A percentile compares a stretch with the other conserved stretches of the same genome.
Evolutionary conservation across 2,329 filamentous ascomycete species (phyloP).

Genomic region (Drechslera avenae): DNA sequence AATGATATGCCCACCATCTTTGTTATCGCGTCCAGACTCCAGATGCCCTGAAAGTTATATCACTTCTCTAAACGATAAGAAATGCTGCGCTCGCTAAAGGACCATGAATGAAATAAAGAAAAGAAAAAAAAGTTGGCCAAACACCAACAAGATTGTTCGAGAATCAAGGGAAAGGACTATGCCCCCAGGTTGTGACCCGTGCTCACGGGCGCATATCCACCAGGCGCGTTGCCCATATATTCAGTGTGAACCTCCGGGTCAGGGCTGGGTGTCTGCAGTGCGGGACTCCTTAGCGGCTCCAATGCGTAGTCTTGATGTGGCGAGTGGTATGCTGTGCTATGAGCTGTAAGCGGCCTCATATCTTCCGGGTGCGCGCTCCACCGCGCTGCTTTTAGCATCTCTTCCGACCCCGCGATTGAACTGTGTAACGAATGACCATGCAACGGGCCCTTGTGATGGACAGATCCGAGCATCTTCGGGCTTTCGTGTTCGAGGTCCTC

Average conservation of each 20-base stretch:
- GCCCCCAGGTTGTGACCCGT: slow-evolving; percentile 22
- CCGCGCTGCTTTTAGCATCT: slow-evolving; percentile 7
- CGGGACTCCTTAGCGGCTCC: slow-evolving; percentile 22
- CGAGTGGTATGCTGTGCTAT: slow-evolving; percentile 23
- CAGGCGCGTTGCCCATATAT: slow-evolving; percentile 5
- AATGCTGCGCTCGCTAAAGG: slow-evolving; percentile 5
- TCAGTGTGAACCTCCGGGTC: slow-evolving; percentile 8
- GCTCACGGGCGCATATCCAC: slow-evolving; percentile 20
- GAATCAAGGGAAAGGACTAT: slow-evolving; percentile 1
- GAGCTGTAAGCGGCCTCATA: slow-evolving; percentile 8
- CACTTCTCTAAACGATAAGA: not conserved
- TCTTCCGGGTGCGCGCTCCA: slow-evolving; percentile 13
- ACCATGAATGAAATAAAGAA: not conserved
- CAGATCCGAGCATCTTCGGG: slow-evolving; percentile 17
- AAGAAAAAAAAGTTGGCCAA: not conserved
- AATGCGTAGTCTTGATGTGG: slow-evolving; percentile 22
- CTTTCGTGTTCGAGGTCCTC: too few relatives aligned
- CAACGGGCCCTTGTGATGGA: slow-evolving; percentile 9
- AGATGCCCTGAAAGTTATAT: not conserved
- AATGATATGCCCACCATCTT: not conserved
- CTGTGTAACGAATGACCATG: slow-evolving; percentile 2
- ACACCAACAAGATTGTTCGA: not conserved
- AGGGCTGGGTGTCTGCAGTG: slow-evolving; percentile 15
- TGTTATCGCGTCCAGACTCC: not conserved
- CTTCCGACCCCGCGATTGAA: not conserved